phyloP scores from a whole-genome alignment of 2,329 filamentous ascomycete genomes.

The Penicillium paneum region DNA sequence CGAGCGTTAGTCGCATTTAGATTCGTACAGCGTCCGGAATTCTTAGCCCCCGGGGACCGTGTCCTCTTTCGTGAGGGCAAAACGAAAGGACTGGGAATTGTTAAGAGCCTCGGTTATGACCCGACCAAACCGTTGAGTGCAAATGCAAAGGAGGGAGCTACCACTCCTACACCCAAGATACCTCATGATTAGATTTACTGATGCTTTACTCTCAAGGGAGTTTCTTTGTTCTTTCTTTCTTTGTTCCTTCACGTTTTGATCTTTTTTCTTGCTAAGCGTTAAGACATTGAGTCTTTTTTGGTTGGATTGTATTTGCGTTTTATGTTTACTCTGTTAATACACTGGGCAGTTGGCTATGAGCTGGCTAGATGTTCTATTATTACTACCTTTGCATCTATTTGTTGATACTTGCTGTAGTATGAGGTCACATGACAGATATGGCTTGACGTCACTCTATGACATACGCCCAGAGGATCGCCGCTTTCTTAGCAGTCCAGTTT shows the following conservation, averaged over 20 bases:
- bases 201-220: neutral
- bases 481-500: neutral
- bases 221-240: neutral
- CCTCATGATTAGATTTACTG: neutral
- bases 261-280: neutral
- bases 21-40: conserved; percentile 93
- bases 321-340: neutral
- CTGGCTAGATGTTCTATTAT: neutral
- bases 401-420: neutral
- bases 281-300: neutral
- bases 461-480: conserved; percentile 8
- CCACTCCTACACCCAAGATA: neutral
- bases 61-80: conserved; percentile 90
- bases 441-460: conserved; percentile 7
- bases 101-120: conserved; percentile 89
- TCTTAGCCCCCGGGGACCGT: conserved; percentile 80
- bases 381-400: neutral
- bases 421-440: neutral
- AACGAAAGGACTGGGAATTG: conserved; percentile 92
- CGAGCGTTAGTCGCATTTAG: conserved; percentile 91
- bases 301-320: neutral
- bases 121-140: conserved; percentile 52
- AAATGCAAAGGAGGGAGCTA: conserved; percentile 28
- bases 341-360: neutral
- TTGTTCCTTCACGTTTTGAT: neutral